phyloP scores from a whole-genome alignment of 257 asterid species.

The Solanum medicagineum region DNA sequence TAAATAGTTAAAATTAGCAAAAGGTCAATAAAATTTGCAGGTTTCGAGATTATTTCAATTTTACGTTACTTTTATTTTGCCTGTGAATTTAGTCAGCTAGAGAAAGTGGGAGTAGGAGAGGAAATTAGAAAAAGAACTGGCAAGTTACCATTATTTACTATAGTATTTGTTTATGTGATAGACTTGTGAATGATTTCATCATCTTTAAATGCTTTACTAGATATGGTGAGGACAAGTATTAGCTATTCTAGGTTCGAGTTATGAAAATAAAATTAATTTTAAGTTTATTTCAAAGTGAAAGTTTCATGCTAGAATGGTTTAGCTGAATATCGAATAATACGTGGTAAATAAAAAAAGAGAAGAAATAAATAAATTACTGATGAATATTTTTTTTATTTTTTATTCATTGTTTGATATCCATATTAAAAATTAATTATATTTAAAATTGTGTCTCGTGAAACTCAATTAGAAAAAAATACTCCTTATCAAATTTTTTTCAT shows the following conservation, averaged over 20 bases:
- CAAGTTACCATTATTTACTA: background rate
- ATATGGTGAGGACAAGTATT: background rate
- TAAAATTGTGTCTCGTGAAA: no score
- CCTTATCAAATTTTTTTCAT: no score
- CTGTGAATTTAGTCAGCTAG: background rate
- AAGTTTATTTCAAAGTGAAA: background rate
- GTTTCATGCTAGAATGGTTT: background rate
- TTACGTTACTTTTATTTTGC: background rate
- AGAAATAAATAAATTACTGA: background rate
- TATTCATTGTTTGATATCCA: no score
- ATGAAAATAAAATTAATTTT: background rate
- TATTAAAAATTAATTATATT: no score
- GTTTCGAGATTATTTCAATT: background rate
- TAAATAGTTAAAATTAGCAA: background rate
- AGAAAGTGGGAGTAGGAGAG: background rate
- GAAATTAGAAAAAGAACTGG: background rate
- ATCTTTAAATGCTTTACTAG: background rate
- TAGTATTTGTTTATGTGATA: background rate
- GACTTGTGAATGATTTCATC: background rate
- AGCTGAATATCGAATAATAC: fast-evolving
- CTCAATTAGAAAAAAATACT: no score
- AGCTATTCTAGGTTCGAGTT: background rate
- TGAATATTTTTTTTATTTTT: no score
- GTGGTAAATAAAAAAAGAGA: background rate
- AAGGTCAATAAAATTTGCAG: background rate